Conservation (phyloP, 257 asterid species). For the Cruciata laevipes region DNA sequence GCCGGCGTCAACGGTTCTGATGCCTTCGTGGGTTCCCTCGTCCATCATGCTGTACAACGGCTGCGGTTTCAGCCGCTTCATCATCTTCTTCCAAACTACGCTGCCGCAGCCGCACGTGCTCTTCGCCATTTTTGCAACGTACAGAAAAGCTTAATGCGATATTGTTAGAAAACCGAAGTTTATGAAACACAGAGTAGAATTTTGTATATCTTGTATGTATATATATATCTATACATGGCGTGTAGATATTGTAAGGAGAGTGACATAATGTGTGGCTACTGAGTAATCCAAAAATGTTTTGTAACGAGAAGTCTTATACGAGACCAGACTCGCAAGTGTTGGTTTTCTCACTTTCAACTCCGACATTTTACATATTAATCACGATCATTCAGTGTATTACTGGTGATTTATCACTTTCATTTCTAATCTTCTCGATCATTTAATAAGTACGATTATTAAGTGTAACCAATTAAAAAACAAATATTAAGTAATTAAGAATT, state of each 20-base stretch:
- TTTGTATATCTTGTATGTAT: too few relatives aligned
- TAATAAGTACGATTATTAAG: too few relatives aligned
- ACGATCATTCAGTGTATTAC: too few relatives aligned
- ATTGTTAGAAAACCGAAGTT: background rate
- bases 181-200: too few relatives aligned
- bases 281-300: background rate
- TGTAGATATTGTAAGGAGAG: background rate
- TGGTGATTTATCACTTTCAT: too few relatives aligned
- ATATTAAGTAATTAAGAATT: too few relatives aligned
- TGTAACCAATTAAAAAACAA: too few relatives aligned
- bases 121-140: constrained; percentile 10
- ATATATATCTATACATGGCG: background rate
- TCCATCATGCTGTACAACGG: constrained; percentile 19
- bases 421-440: too few relatives aligned
- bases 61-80: constrained; percentile 12
- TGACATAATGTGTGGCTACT: background rate
- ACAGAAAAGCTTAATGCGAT: background rate
- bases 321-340: too few relatives aligned
- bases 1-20: constrained; percentile 34
- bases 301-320: too few relatives aligned
- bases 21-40: constrained; percentile 48
- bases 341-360: too few relatives aligned
- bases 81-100: constrained; percentile 22
- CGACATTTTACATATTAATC: too few relatives aligned
- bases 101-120: constrained; percentile 6